phyloP scores from a whole-genome alignment of 1,284 basidiomycete species.

The Ceratobasidium papillatum region DNA sequence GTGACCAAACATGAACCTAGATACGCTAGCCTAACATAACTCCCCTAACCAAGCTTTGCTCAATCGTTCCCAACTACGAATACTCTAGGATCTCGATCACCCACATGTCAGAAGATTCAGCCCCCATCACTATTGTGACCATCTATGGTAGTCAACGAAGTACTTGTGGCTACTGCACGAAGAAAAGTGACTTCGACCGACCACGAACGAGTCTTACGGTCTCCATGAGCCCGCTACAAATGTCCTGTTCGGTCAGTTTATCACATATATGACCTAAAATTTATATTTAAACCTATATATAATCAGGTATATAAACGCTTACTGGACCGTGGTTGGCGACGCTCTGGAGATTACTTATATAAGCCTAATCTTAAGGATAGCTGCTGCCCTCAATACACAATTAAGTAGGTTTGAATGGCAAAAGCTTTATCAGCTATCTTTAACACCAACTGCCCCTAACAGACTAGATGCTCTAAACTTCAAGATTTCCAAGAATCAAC shows the following conservation, averaged over 20 bases:
- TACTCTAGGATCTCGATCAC: too few species aligned
- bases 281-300: neutral
- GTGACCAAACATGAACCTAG: too few species aligned
- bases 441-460: neutral
- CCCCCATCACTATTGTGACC: constrained; percentile 43
- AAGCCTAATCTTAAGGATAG: constrained; percentile 83
- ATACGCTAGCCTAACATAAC: too few species aligned
- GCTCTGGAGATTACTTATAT: constrained; percentile 83
- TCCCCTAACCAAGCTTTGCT: neutral
- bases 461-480: constrained; percentile 81
- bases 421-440: neutral
- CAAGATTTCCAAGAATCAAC: constrained; percentile 78
- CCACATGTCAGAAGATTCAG: constrained; percentile 16
- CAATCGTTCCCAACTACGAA: too few species aligned
- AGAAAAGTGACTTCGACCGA: constrained; percentile 41
- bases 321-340: constrained; percentile 73
- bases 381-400: constrained; percentile 94
- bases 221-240: constrained; percentile 42
- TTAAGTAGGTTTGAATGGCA: constrained; percentile 63
- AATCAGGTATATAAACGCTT: constrained; percentile 37
- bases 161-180: constrained; percentile 46
- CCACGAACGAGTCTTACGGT: constrained; percentile 42
- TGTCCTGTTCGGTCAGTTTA: constrained; percentile 44
- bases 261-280: neutral
- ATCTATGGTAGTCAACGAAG: constrained; percentile 39